Conservation (phyloP, 176 grass and related monocot genomes). For the Oryza australiensis region DNA sequence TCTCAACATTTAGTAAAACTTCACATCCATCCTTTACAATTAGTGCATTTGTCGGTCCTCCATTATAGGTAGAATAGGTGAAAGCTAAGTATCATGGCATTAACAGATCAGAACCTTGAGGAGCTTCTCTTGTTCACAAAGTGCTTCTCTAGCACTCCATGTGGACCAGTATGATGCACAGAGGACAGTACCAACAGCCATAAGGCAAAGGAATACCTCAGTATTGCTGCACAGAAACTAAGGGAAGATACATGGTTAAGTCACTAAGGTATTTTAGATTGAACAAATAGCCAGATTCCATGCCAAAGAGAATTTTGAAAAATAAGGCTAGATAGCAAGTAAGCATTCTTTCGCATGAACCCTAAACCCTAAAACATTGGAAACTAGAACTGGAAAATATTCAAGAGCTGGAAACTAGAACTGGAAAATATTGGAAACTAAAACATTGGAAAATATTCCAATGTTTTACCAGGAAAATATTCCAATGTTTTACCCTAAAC, state of each 20-base stretch:
- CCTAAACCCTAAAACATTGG: too few relatives aligned
- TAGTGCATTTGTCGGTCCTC: slow-evolving; percentile 27
- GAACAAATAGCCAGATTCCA: slow-evolving; percentile 9
- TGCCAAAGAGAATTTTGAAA: slow-evolving; percentile 13
- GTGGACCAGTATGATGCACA: slow-evolving; percentile 97
- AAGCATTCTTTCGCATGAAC: neutral
- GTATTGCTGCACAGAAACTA: slow-evolving; percentile 85
- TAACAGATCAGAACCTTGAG: slow-evolving; percentile 63
- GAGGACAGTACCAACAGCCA: slow-evolving; percentile 93
- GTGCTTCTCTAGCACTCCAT: slow-evolving; percentile 79
- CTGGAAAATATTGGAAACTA: too few relatives aligned
- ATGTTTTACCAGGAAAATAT: too few relatives aligned
- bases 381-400: too few relatives aligned
- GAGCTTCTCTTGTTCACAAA: slow-evolving; percentile 81
- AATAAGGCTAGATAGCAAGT: neutral
- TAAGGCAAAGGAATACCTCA: slow-evolving; percentile 99
- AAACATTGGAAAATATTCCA: too few relatives aligned
- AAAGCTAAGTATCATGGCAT: slow-evolving; percentile 16
- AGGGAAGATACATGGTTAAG: slow-evolving; percentile 29
- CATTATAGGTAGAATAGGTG: slow-evolving; percentile 19
- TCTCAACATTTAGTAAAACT: slow-evolving; percentile 53
- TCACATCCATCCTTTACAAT: slow-evolving; percentile 81
- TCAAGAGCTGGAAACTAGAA: too few relatives aligned
- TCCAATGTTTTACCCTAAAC: too few relatives aligned
- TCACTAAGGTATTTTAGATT: slow-evolving; percentile 15